Percentiles rank a stretch among this genome's conserved stretches.
Conservation (phyloP, 2,329 filamentous ascomycete species). For the Phyllosticta ampelicida region DNA sequence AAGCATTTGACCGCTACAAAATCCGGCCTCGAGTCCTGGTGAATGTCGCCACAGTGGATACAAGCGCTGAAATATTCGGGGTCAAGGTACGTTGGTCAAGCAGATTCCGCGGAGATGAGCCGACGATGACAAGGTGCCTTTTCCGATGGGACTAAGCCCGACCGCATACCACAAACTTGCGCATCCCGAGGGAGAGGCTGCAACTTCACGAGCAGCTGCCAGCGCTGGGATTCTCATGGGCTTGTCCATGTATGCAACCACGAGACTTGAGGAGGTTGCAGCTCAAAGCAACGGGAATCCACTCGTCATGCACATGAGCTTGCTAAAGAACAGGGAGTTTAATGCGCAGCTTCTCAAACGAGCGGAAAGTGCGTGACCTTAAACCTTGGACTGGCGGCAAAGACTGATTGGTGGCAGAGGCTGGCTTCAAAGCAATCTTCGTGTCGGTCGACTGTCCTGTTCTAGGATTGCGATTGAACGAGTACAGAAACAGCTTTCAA, state of each 20-base stretch:
- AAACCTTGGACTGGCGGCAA: too few relatives aligned
- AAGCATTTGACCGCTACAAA: conserved; percentile 23
- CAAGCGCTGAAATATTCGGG: conserved; percentile 19
- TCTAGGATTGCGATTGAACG: conserved; percentile 42
- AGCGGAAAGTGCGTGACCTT: conserved; percentile 31
- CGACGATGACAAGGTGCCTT: conserved; percentile 20
- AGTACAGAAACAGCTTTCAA: conserved; percentile 42
- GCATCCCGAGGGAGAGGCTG: conserved; percentile 52
- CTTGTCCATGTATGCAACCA: conserved; percentile 50
- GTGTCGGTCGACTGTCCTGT: conserved; percentile 46
- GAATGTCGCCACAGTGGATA: conserved; percentile 20
- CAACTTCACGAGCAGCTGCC: conserved; percentile 48
- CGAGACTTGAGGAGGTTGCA: conserved; percentile 53
- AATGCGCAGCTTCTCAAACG: conserved; percentile 33
- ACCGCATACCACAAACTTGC: conserved; percentile 56
- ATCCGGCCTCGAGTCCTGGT: conserved; percentile 23
- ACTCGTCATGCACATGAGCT: conserved; percentile 45
- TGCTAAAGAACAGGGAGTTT: conserved; percentile 38
- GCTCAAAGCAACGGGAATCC: conserved; percentile 30
- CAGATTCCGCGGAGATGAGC: background rate
- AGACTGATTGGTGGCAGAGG: conserved; percentile 17
- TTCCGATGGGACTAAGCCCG: conserved; percentile 36
- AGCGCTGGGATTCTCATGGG: conserved; percentile 52
- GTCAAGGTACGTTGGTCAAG: conserved; percentile 16
- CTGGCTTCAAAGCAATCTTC: conserved; percentile 45